Percentiles rank a stretch among this genome's conserved stretches.
phyloP scores from a whole-genome alignment of 805 yeast species.

The Cyberlindnera nakhonratchasimensis region DNA sequence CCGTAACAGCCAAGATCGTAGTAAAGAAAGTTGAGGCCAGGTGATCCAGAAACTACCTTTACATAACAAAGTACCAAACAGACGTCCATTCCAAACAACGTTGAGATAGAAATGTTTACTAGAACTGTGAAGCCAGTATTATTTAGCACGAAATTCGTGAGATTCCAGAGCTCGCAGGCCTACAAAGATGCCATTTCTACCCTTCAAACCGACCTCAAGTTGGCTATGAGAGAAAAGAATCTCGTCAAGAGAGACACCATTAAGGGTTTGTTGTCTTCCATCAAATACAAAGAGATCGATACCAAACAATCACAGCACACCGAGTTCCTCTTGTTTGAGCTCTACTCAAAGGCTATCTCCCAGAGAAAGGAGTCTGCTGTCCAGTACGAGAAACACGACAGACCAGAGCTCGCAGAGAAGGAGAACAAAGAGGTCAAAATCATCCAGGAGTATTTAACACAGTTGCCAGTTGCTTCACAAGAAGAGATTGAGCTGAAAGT shows the following conservation, averaged over 20 bases:
- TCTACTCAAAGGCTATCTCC: slow-evolving; percentile 41
- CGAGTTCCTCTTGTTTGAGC: slow-evolving; percentile 35
- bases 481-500: slow-evolving; percentile 40
- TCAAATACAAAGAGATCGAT: slow-evolving; percentile 44
- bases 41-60: too few species aligned
- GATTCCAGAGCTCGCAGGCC: slow-evolving; percentile 34
- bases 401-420: slow-evolving; percentile 52
- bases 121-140: slow-evolving; percentile 5
- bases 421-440: slow-evolving; percentile 46
- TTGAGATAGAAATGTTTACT: slow-evolving; percentile 5
- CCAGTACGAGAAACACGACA: slow-evolving; percentile 42
- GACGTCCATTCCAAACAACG: not conserved
- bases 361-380: slow-evolving; percentile 49
- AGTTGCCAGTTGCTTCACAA: slow-evolving; percentile 47
- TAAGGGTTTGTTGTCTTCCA: slow-evolving; percentile 38
- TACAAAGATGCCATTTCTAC: slow-evolving; percentile 32
- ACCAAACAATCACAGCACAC: slow-evolving; percentile 31
- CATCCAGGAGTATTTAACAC: slow-evolving; percentile 36
- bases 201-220: slow-evolving; percentile 43
- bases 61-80: not conserved
- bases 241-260: slow-evolving; percentile 41
- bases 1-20: slow-evolving; percentile 1
- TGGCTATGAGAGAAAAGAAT: slow-evolving; percentile 47
- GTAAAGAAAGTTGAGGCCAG: not conserved
- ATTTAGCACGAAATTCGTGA: slow-evolving; percentile 8